Evolutionary conservation across 2,329 filamentous ascomycete species (phyloP).

Genomic region (Penicillium crustosum): DNA sequence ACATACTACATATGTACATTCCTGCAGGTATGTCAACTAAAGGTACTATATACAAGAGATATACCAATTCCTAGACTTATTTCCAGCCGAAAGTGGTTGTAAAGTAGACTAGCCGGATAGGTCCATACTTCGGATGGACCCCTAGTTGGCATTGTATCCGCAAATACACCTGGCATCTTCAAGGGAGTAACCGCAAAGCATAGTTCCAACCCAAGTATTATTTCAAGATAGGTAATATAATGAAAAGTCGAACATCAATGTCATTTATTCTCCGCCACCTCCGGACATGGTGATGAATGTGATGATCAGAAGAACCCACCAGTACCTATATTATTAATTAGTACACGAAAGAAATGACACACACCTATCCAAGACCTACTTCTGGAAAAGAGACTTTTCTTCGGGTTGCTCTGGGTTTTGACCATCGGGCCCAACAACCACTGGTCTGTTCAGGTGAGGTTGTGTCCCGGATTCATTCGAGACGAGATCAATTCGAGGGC

Average conservation of each 20-base stretch:
- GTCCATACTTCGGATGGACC: neutral
- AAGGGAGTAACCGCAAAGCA: neutral
- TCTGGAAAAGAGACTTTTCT: conserved; percentile 49
- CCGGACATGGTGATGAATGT: conserved; percentile 44
- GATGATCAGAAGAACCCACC: conserved; percentile 48
- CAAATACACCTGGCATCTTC: neutral
- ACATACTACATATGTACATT: neutral
- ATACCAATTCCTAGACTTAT: neutral
- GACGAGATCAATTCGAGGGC: conserved; percentile 37
- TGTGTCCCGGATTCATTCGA: conserved; percentile 32
- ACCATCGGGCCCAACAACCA: conserved; percentile 42
- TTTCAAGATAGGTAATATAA: neutral
- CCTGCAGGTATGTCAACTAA: neutral
- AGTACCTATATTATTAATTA: conserved; percentile 39
- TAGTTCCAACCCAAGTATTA: neutral
- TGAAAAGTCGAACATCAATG: conserved; percentile 13
- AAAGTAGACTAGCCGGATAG: neutral
- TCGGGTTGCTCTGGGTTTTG: conserved; percentile 38
- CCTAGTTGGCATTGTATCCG: neutral
- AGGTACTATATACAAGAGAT: neutral
- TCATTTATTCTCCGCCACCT: conserved; percentile 35
- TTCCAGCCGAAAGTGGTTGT: no score
- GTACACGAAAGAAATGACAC: neutral
- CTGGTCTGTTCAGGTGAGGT: conserved; percentile 43
- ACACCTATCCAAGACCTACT: conserved; percentile 29